Conservation (phyloP, 441 rosid genomes). For the Croton laevigatus region DNA sequence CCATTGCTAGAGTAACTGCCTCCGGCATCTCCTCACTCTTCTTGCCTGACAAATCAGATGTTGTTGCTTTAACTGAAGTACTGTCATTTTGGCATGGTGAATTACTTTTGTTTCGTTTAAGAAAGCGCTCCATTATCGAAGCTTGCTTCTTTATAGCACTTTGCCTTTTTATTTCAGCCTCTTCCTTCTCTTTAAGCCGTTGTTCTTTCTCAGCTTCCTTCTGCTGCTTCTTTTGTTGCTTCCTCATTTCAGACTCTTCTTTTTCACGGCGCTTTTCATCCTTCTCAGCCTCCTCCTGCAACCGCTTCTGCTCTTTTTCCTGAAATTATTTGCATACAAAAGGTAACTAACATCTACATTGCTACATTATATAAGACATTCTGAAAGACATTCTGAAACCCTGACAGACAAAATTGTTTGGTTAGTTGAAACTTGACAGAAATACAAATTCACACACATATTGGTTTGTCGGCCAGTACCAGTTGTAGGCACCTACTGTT, state of each 20-base stretch:
- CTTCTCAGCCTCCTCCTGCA: constrained; percentile 57
- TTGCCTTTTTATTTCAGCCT: constrained; percentile 60
- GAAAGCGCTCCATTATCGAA: constrained; percentile 83
- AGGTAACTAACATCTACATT: no score
- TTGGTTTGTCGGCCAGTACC: no score
- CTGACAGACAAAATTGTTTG: no score
- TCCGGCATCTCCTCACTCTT: constrained; percentile 35
- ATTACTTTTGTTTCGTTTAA: constrained; percentile 51
- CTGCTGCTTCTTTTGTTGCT: constrained; percentile 60
- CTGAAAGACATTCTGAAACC: no score
- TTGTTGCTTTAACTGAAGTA: constrained; percentile 31
- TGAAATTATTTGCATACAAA: constrained; percentile 17
- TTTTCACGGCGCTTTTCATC: constrained; percentile 61
- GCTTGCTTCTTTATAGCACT: constrained; percentile 72
- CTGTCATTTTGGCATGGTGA: constrained; percentile 32
- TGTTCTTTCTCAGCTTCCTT: constrained; percentile 76
- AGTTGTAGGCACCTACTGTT: neutral
- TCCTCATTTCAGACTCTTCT: constrained; percentile 59
- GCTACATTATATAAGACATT: no score
- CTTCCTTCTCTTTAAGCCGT: constrained; percentile 68
- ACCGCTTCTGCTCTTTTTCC: constrained; percentile 70
- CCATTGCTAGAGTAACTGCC: constrained; percentile 55
- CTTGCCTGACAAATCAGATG: constrained; percentile 21
- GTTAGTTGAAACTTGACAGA: no score
- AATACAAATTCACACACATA: no score